Evolutionary conservation across 768 basidiomycete genomes (phyloP).

Genomic region (Kwoniella sp.): DNA sequence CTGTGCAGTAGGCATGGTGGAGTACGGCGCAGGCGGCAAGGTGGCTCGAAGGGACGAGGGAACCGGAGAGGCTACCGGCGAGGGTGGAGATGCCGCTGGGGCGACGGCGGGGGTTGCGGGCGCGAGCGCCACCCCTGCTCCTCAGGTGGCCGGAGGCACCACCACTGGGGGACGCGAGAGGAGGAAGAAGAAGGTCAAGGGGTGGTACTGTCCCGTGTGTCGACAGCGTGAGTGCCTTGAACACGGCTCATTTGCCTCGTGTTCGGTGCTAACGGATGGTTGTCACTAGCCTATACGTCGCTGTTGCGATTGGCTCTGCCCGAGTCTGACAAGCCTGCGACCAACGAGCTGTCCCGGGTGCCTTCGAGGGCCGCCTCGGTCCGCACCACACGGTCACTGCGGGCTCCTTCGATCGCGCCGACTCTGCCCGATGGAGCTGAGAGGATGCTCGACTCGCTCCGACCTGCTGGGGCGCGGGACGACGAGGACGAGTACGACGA

Average conservation of each 20-base stretch:
- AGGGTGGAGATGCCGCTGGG: conserved; percentile 31
- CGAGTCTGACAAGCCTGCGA: conserved; percentile 26
- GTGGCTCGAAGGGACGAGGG: conserved; percentile 59
- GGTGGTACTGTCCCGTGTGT: conserved; percentile 96
- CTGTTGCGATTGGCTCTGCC: conserved; percentile 68
- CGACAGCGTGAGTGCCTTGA: conserved; percentile 68
- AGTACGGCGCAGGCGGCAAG: conserved; percentile 88
- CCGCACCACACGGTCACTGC: conserved; percentile 19
- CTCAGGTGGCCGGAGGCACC: conserved; percentile 44
- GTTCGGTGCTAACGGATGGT: not conserved
- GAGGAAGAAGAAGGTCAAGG: conserved; percentile 88
- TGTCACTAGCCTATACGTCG: conserved; percentile 71
- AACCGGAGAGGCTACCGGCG: conserved; percentile 40
- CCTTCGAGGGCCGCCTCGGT: conserved; percentile 36
- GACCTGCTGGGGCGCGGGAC: conserved; percentile 38
- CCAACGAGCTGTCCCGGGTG: conserved; percentile 12
- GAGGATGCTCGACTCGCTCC: conserved; percentile 45
- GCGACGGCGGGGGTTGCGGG: conserved; percentile 1
- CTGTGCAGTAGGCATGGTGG: conserved; percentile 94
- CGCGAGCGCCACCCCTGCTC: conserved; percentile 16
- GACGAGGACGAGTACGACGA: conserved; percentile 16
- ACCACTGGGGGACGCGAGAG: conserved; percentile 54
- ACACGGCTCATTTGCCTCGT: not conserved
- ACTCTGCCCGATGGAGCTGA: conserved; percentile 50
- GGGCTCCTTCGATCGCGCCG: conserved; percentile 34